Conservation (phyloP, 2,329 filamentous ascomycete species). For the Fusarium begoniae region DNA sequence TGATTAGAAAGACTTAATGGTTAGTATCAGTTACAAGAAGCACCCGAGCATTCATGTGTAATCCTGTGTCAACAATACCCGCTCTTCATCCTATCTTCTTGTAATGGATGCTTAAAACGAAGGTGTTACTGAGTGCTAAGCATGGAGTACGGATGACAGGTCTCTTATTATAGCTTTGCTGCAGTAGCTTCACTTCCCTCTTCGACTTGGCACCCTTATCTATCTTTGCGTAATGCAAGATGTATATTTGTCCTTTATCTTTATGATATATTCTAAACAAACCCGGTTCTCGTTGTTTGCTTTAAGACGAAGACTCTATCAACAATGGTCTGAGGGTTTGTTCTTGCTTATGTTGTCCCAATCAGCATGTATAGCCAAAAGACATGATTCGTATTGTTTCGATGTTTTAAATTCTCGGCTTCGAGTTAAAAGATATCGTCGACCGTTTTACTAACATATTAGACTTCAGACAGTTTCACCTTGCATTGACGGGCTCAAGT, state of each 20-base stretch:
- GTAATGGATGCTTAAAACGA: conserved; percentile 2
- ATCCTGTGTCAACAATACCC: neutral
- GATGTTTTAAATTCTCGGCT: neutral
- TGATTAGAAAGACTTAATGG: neutral
- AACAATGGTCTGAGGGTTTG: neutral
- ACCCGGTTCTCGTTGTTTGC: neutral
- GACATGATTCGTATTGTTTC: neutral
- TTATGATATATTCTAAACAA: neutral
- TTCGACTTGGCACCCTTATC: neutral
- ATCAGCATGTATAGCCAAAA: neutral
- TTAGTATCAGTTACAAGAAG: neutral
- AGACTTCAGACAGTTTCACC: neutral
- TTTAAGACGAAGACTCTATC: neutral
- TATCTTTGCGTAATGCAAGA: neutral
- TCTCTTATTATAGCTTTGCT: conserved; percentile 5
- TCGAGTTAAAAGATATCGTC: neutral
- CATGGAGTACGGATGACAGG: conserved; percentile 16
- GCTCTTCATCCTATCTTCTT: neutral
- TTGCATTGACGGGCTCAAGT: neutral
- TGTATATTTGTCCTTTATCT: no score
- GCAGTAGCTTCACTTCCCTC: neutral
- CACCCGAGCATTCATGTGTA: neutral
- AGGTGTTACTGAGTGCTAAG: neutral
- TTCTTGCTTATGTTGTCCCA: neutral
- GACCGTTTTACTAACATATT: neutral